phyloP scores from a whole-genome alignment of 129 eudicot species.

The Dittrichia graveolens region DNA sequence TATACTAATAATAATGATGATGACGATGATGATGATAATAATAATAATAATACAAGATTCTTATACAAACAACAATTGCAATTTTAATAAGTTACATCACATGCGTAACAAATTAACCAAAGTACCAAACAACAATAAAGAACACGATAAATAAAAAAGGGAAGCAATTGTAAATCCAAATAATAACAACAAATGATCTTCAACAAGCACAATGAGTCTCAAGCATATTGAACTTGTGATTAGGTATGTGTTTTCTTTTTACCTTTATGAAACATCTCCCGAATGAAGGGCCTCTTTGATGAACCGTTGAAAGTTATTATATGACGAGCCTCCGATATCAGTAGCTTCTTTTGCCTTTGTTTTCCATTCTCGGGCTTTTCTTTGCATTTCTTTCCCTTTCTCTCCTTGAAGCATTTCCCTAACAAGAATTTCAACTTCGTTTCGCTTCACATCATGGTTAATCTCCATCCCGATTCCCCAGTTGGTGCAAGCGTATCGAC shows the following conservation, averaged over 20 bases:
- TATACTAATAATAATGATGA: too few species aligned
- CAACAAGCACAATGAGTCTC: constrained; percentile 1
- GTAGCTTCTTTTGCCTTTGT: constrained; percentile 45
- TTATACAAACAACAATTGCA: too few species aligned
- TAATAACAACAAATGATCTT: background rate
- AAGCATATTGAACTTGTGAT: background rate
- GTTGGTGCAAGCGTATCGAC: constrained; percentile 41
- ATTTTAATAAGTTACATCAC: too few species aligned
- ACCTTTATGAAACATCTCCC: background rate
- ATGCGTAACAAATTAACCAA: background rate
- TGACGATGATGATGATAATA: too few species aligned
- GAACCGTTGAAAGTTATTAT: constrained; percentile 39
- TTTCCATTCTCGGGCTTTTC: constrained; percentile 54
- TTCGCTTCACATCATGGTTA: constrained; percentile 55
- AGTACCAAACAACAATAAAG: background rate
- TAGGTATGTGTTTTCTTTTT: background rate
- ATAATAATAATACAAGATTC: too few species aligned
- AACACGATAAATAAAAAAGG: background rate
- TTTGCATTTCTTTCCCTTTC: constrained; percentile 49
- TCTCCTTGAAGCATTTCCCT: constrained; percentile 62
- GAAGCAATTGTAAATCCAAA: background rate
- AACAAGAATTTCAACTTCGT: constrained; percentile 49
- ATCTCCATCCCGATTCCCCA: constrained; percentile 76
- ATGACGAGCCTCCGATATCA: constrained; percentile 47
- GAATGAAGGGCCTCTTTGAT: constrained; percentile 36